Conservation (phyloP, 192 early-diverging fungal genomes). For the Lobulomyces angularis region DNA sequence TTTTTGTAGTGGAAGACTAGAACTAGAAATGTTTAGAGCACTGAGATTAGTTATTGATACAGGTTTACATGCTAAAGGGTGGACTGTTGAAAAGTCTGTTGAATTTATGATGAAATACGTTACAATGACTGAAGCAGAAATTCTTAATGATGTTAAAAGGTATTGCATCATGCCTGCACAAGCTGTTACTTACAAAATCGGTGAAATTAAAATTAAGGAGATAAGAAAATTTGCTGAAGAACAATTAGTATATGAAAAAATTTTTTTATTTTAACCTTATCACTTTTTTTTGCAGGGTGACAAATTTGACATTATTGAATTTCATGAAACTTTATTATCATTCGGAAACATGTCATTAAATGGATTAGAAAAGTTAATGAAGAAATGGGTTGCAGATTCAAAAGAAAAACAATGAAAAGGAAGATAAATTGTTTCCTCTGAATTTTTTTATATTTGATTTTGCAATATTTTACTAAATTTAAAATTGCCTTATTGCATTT, state of each 20-base stretch:
- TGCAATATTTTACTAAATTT: too few relatives aligned
- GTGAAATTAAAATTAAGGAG: slow-evolving; percentile 25
- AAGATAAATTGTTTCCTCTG: too few relatives aligned
- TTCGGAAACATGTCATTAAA: too few relatives aligned
- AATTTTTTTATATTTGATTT: too few relatives aligned
- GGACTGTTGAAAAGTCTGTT: slow-evolving; percentile 17
- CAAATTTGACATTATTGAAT: slow-evolving; percentile 21
- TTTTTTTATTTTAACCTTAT: too few relatives aligned
- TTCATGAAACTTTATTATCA: too few relatives aligned
- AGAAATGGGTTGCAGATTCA: too few relatives aligned
- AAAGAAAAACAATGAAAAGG: too few relatives aligned
- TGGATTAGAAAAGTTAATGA: too few relatives aligned
- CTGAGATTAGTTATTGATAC: slow-evolving; percentile 28
- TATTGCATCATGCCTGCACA: slow-evolving; percentile 24
- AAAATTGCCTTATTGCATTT: too few relatives aligned
- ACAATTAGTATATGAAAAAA: too few relatives aligned
- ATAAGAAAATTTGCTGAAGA: slow-evolving; percentile 14
- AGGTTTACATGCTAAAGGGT: slow-evolving; percentile 25
- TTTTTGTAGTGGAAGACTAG: slow-evolving; percentile 19
- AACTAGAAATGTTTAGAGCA: slow-evolving; percentile 25
- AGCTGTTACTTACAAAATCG: slow-evolving; percentile 27
- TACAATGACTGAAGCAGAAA: slow-evolving; percentile 8
- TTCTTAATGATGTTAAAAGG: slow-evolving; percentile 17
- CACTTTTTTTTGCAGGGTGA: too few relatives aligned
- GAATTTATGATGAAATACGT: slow-evolving; percentile 17